Base-by-base conservation (phyloP, 192 early-diverging fungal genomes). In the Lunasporangiospora selenospora region DNA sequence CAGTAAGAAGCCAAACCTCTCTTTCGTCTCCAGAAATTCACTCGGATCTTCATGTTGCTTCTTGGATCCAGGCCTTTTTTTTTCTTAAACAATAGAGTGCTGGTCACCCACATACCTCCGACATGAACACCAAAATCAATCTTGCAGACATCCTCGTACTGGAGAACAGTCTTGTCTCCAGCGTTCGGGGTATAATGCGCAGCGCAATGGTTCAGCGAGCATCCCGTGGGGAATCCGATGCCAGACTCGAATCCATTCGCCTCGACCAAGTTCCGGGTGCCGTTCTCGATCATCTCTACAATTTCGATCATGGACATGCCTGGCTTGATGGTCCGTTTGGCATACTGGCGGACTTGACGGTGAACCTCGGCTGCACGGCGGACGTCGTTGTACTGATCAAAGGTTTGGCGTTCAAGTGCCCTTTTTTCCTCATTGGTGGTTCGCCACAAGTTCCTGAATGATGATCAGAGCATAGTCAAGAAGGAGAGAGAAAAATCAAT, bases 151-250 rank as follows among this genome's bases (percentile, higher is more conserved):
- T 98, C 96, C 39, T 88, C 94, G 39, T 95, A 83, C 53, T 86
- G 50, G 44, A 99, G 51, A 3, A 97, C 92, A 6, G 93, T 95
- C 54, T 87, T 91, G 62, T 99, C 96, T 8, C 97, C 96, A n/a
- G 92, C 85, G 67, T 98, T 99, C 2, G 97, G 97, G 23, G 97
- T 98, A 61, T 91, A 99, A 64, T 99, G 97, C 11, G 97, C 97
- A 9, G 97, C 97, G 58, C 92, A 92, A 64, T 98, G 86, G 70
- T 99, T 98, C 27, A 98, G 59, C 1, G 95, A 98, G 50, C 85
- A 83, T 21, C 97, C 97, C 6, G 95, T 98, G 12, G 97, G 97
- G 76, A 99, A 99, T 9, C 92, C 97, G 53, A 98, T 94, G 4
- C 95, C 90, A 5, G 92, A 75, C 62, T 90, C 89, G 29, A 96